Percentiles rank a stretch among this genome's conserved stretches.
Conservation (phyloP, 768 basidiomycete species). For the Fistulinella prunicolor region DNA sequence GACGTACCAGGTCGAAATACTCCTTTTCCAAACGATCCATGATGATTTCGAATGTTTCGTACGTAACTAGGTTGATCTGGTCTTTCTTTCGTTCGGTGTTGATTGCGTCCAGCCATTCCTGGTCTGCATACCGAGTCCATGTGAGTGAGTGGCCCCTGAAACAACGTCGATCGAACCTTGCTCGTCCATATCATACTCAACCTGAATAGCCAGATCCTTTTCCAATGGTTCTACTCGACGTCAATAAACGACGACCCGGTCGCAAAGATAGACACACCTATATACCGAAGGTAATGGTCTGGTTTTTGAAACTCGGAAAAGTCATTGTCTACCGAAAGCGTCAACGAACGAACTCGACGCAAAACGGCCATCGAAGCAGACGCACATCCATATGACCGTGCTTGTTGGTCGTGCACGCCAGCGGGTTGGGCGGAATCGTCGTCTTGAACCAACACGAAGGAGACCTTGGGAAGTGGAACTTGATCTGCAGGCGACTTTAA, state of each 20-base stretch:
- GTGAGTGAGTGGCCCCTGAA: constrained; percentile 5
- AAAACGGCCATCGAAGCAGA: constrained; percentile 10
- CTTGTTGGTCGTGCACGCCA: constrained; percentile 62
- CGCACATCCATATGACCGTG: constrained; percentile 73
- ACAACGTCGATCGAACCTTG: constrained; percentile 58
- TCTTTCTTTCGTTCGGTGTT: constrained; percentile 82
- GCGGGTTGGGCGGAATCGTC: constrained; percentile 57
- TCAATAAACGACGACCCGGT: constrained; percentile 5
- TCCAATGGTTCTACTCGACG: constrained; percentile 76
- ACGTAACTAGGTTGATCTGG: constrained; percentile 64
- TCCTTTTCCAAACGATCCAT: constrained; percentile 99
- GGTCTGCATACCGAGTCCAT: constrained; percentile 49
- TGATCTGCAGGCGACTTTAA: constrained; percentile 36
- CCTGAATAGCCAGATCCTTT: constrained; percentile 84
- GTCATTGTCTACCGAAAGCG: constrained; percentile 49
- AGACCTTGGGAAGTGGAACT: constrained; percentile 56
- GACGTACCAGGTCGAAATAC: constrained; percentile 89
- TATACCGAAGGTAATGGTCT: constrained; percentile 87
- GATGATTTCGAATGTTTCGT: constrained; percentile 91
- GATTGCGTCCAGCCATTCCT: constrained; percentile 88
- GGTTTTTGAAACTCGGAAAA: constrained; percentile 71
- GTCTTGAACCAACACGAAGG: constrained; percentile 63
- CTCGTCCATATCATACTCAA: constrained; percentile 99
- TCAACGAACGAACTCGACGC: constrained; percentile 1
- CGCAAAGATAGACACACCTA: constrained; percentile 51